These are phyloP conservation scores for Trichoderma orchidacearum DNA, from an alignment of 495 filamentous ascomycete species.

Conservation along the genomic window DNA sequence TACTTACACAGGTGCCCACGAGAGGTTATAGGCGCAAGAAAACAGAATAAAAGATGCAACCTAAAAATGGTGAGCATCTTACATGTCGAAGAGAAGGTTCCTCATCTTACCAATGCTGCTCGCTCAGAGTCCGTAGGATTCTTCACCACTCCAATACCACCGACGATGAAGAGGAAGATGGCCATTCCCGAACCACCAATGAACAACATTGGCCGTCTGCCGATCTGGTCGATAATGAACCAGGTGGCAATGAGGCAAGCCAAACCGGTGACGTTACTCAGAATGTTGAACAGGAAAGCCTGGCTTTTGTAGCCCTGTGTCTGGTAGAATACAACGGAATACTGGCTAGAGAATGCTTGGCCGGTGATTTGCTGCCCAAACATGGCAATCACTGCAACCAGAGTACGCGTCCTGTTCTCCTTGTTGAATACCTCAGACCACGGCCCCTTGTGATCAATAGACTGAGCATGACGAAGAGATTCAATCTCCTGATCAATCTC, in stretches of 20 bases:
- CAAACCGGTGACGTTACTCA: conserved; percentile 5
- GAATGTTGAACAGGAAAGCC: conserved; percentile 9
- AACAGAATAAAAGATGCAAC: conserved; percentile 14
- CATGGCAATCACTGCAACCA: conserved; percentile 11
- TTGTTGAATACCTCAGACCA: conserved; percentile 11
- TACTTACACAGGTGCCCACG: conserved; percentile 12
- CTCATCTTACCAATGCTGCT: conserved; percentile 1
- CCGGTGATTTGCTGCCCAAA: conserved; percentile 14
- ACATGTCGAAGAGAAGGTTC: not conserved
- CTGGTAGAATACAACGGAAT: conserved; percentile 12
- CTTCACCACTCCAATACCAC: conserved; percentile 7
- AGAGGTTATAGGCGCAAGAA: conserved; percentile 23
- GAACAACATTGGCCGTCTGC: conserved; percentile 9
- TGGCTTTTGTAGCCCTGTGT: conserved; percentile 9
- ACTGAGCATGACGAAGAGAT: conserved; percentile 5
- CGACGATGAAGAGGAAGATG: conserved; percentile 10
- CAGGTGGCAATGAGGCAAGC: conserved; percentile 7
- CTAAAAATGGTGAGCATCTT: not conserved
- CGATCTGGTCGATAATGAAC: conserved; percentile 8
- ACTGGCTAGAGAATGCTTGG: conserved; percentile 11
- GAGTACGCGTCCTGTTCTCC: conserved; percentile 8
- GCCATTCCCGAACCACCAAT: conserved; percentile 10
- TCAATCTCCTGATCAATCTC: conserved; percentile 10
- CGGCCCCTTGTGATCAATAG: conserved; percentile 9
- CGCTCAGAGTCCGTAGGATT: conserved; percentile 3